Percentiles rank a stretch among this genome's conserved stretches.
Conservation (phyloP, 805 yeast genomes). For the Phaffomyces opuntiae region DNA sequence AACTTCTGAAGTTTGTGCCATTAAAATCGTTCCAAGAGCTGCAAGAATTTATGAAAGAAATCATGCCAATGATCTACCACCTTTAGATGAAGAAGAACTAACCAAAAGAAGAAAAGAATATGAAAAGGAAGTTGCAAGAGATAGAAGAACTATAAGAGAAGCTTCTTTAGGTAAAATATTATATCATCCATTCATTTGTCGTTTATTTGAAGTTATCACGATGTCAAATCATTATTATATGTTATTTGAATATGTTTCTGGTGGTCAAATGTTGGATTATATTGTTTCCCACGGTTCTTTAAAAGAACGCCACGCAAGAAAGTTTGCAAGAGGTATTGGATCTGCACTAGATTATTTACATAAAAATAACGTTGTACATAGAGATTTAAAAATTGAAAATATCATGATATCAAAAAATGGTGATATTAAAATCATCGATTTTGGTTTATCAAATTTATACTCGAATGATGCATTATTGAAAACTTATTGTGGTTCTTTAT, state of each 20-base stretch:
- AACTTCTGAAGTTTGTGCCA: conserved; percentile 81
- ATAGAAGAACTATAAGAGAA: conserved; percentile 87
- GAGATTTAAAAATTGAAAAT: conserved; percentile 94
- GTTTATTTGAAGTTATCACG: conserved; percentile 87
- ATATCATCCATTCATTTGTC: conserved; percentile 87
- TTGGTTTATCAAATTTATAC: conserved; percentile 87
- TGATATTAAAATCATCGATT: conserved; percentile 91
- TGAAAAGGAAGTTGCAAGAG: conserved; percentile 83
- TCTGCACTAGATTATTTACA: conserved; percentile 93
- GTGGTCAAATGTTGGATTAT: conserved; percentile 96
- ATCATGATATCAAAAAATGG: conserved; percentile 92
- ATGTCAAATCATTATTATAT: conserved; percentile 97
- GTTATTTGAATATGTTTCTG: conserved; percentile 94
- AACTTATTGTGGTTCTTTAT: conserved; percentile 94
- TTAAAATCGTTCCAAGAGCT: conserved; percentile 89
- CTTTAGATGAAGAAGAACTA: conserved; percentile 49
- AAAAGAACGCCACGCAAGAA: conserved; percentile 89
- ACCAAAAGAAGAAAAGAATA: conserved; percentile 59
- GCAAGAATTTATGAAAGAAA: conserved; percentile 68
- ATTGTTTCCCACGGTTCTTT: conserved; percentile 93
- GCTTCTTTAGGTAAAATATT: conserved; percentile 88
- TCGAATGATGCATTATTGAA: conserved; percentile 65
- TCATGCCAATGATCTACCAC: conserved; percentile 63
- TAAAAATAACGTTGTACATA: conserved; percentile 88
- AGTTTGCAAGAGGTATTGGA: conserved; percentile 91